A percentile compares a stretch with the other conserved stretches of the same genome.
Evolutionary conservation across 2,329 filamentous ascomycete genomes (phyloP).

Genomic region (Stachybotrys chlorohalonatus): DNA sequence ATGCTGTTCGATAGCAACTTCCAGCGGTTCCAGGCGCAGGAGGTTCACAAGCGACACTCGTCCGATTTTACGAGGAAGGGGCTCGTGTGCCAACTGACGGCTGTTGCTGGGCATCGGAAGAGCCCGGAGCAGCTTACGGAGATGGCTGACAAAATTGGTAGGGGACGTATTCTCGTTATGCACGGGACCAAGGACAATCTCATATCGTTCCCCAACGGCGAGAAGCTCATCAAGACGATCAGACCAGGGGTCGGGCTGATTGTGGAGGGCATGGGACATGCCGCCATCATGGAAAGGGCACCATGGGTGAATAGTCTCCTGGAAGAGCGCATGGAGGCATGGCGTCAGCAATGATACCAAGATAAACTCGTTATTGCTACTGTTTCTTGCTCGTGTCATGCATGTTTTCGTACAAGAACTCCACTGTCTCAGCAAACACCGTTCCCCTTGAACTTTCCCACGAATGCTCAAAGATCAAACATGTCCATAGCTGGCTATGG

Average conservation of each 20-base stretch:
- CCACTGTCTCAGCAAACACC: too few species aligned
- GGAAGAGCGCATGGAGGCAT: conserved; percentile 44
- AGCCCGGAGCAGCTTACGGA: conserved; percentile 38
- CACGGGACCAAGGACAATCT: conserved; percentile 73
- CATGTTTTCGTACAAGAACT: too few species aligned
- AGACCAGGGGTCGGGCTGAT: conserved; percentile 52
- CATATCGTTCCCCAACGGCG: conserved; percentile 63
- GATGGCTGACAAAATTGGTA: conserved; percentile 60
- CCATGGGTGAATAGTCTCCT: conserved; percentile 59
- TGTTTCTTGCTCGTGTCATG: too few species aligned
- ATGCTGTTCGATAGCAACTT: conserved; percentile 63
- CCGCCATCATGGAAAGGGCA: conserved; percentile 61
- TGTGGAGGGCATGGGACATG: conserved; percentile 67
- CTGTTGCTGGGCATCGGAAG: conserved; percentile 75
- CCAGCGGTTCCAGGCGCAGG: conserved; percentile 73
- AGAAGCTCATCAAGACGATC: conserved; percentile 57
- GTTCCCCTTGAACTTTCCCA: too few species aligned
- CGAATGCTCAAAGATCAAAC: too few species aligned
- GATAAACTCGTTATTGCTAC: not conserved
- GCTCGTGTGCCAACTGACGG: conserved; percentile 69
- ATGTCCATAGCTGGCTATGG: too few species aligned
- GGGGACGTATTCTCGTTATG: conserved; percentile 65
- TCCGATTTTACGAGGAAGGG: conserved; percentile 47
- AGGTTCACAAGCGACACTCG: conserved; percentile 62
- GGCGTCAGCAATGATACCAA: conserved; percentile 31